Evolutionary conservation across 2,329 filamentous ascomycete genomes (phyloP), one percentile per base, ranked within the genome.

Genomic region (Calycina marina): DNA sequence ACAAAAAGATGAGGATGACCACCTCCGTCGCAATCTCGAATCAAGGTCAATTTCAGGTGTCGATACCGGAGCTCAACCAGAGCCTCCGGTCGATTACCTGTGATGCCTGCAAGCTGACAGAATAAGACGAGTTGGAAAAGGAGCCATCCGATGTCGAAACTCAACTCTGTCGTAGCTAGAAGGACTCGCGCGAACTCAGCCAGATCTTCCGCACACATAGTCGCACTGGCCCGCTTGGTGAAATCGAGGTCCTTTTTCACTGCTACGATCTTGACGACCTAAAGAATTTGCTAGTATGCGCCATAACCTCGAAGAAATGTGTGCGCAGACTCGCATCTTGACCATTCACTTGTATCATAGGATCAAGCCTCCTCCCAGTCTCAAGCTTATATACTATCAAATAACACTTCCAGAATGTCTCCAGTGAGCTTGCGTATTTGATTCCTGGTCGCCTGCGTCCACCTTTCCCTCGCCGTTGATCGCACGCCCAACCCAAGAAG

Each of bases 81-180:
- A 39, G 31, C 40, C 30, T 37, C 32, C 13, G 32, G 40, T 14
- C 42, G 38, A 33, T 37, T 53, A 26, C 29, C 40, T 6, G 45
- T 53, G 28, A 52, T 50, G 29, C 43, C 45, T 1, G 42, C 45
- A 13, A 54, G 48, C 37, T 54, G 36, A 27, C 31, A 48, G 34
- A 47, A 44, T 34, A 47, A 31, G 29, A 44, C 38, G 14, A 42
- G 25, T 32, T 47, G 36, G 36, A 54, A 48, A 14, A 40, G 34
- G 27, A 45, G 38, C 47, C 38, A 55, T 16, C 46, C 44, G 44
- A 32, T 48, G 26, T 32, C 14, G 38, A 52, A 55, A 4, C 40
- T 51, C 39, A 49, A 53, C 38, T 55, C 41, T 10, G 35, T 22
- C 6, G 18, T 22, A n/a, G 18, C 6, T 6, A 22, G 18, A 22